Base-by-base conservation (phyloP, 225 moss, liverwort and hornwort genomes). In the Neckera pumila region DNA sequence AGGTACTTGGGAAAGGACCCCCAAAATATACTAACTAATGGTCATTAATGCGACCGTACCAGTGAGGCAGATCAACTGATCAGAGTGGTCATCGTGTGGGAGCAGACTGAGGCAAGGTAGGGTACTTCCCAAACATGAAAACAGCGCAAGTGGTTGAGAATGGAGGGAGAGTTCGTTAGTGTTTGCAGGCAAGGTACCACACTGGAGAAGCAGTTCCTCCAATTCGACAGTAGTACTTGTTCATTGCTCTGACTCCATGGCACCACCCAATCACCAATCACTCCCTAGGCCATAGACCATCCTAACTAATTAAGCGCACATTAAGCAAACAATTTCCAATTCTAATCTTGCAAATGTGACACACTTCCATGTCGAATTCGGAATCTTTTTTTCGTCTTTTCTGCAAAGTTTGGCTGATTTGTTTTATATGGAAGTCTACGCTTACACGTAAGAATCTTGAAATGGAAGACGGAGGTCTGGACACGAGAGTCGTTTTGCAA, bases 161-260 rank as follows among this genome's bases (percentile, higher is more conserved):
- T 65, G 75, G 84, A 84, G 86, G 89, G 75, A 84, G 84, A 89
- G 87, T 91, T 89, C 84, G 85, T 89, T 91, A 89, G 80, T 81
- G 30, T n/a, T 69, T 86, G 84, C 86, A 84, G 74, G 71, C 49
- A 11, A 80, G 20, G 58, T 80, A 79, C 53, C 34, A 10, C 56
- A n/a, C 47, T 47, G 47, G 72, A 8, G 4, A 45, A 33, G 34
- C 81, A 81, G 81, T 34, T 84, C 84, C 59, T 59, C 31, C 34
- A 53, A 67, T 43, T 84, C 71, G 43, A 84, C 59, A 84, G 81
- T 45, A 2, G 63, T 82, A 82, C 49, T 82, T 64, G 47, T 25
- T n/a, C n/a, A 11, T 7, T 16, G 82, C 63, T 63, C 81, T 63
- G 64, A 63, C 81, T 63, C 63, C 64, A 49, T 81, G 43, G 36